Evolutionary conservation across 768 basidiomycete species (phyloP), one percentile per base, ranked within the genome.

Genomic region (Pleurotus citrinopileatus): DNA sequence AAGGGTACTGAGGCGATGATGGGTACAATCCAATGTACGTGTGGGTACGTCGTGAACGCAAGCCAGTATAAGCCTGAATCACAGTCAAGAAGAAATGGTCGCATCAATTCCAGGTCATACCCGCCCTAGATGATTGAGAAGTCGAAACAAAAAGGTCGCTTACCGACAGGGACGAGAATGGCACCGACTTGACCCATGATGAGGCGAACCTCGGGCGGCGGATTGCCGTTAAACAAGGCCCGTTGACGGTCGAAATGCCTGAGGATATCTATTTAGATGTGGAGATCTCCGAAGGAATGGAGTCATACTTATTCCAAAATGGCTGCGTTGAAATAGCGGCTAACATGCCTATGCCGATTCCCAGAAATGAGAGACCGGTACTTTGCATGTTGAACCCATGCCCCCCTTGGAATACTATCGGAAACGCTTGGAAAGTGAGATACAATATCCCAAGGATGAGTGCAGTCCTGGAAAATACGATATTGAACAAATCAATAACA

Each of bases 131-230:
- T 5, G 68, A 72, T 52, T 75, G 74, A 77, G 77, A 78, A 54
- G 74, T 77, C n/a, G n/a, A n/a, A n/a, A n/a, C n/a, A 0, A 82
- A 74, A 6, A 63, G 61, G 2, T 60, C 55, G 62, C 74, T 38
- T 52, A 83, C 81, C 76, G 38, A 87, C 58, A 1, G 89, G 86
- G 6, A 82, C 81, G 9, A 85, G 73, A 17, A 90, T 65, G 1
- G 74, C 88, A n/a, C 88, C 90, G 2, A 79, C 67, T 68, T 87
- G 76, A 4, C 84, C 88, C 74, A 86, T 83, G 48, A 82, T 61
- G 2, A 91, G 78, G 7, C 81, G 75, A 8, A 75, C 71, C 67
- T 92, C 89, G 0, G 87, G 84, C 0, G 87, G 86, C 0, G 84
- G 75, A 37, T 68, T 61, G 3, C 77, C 79, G 15, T 69, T 68